Evolutionary conservation across 805 yeast species (phyloP).

Genomic region (Allodekkera sacchari): DNA sequence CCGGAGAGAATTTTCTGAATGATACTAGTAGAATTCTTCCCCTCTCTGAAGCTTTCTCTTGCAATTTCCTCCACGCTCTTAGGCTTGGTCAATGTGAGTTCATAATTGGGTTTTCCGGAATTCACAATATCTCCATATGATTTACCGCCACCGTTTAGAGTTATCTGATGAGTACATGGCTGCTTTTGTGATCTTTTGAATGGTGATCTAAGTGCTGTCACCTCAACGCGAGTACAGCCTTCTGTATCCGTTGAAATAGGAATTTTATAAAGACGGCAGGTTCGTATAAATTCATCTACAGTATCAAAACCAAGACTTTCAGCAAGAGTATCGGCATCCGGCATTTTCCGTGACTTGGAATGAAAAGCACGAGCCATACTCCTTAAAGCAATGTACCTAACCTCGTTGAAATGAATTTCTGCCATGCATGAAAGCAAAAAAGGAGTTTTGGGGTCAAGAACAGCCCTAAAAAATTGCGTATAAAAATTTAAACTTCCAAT

Average conservation of each 20-base stretch:
- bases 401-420: constrained; percentile 74
- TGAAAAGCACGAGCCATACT: constrained; percentile 62
- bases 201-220: constrained; percentile 31
- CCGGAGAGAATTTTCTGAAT: constrained; percentile 7
- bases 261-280: constrained; percentile 59
- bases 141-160: constrained; percentile 27
- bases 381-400: constrained; percentile 65
- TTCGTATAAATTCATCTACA: constrained; percentile 40
- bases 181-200: constrained; percentile 31
- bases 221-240: constrained; percentile 26
- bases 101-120: constrained; percentile 22
- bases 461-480: constrained; percentile 50
- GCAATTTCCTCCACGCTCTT: constrained; percentile 15
- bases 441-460: constrained; percentile 46
- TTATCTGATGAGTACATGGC: constrained; percentile 35
- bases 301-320: constrained; percentile 60
- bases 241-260: constrained; percentile 30
- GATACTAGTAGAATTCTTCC: constrained; percentile 7
- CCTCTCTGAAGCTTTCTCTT: constrained; percentile 13
- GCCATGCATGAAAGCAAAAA: constrained; percentile 63
- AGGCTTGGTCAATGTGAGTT: constrained; percentile 9
- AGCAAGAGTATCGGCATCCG: constrained; percentile 34
- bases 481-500: constrained; percentile 56
- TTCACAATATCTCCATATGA: constrained; percentile 31
- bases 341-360: constrained; percentile 59